phyloP scores from a whole-genome alignment of 1,284 basidiomycete genomes.

The Rhodotorula sp. region DNA sequence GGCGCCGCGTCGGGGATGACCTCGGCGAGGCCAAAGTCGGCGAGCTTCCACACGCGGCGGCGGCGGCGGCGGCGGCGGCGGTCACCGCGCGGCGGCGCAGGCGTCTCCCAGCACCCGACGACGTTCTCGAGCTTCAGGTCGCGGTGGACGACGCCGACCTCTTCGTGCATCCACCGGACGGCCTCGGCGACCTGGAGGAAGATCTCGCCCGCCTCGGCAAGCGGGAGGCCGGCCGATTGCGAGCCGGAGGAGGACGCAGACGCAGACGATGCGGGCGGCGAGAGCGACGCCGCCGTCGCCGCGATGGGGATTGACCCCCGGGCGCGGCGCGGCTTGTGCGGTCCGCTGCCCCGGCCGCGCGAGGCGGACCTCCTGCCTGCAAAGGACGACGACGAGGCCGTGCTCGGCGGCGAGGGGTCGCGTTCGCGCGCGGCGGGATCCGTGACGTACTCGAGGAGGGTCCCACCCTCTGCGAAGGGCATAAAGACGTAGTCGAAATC shows the following conservation, averaged over 20 bases:
- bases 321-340: neutral
- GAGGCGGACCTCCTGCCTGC: neutral
- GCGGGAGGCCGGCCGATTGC: constrained; percentile 22
- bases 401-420: neutral
- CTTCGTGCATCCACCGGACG: constrained; percentile 80
- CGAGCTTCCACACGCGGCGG: constrained; percentile 53
- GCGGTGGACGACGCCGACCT: constrained; percentile 75
- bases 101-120: constrained; percentile 58
- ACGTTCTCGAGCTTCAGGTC: constrained; percentile 98
- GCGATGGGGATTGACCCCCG: constrained; percentile 15
- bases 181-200: constrained; percentile 88
- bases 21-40: constrained; percentile 77
- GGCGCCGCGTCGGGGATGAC: constrained; percentile 11
- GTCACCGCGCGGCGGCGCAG: neutral
- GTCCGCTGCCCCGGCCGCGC: neutral
- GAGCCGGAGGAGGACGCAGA: neutral
- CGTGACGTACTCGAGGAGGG: constrained; percentile 75
- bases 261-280: neutral
- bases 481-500: constrained; percentile 81
- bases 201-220: constrained; percentile 70
- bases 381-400: neutral
- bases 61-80: neutral
- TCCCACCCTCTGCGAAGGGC: constrained; percentile 78
- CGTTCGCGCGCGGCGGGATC: neutral
- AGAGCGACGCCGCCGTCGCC: constrained; percentile 3